phyloP scores from a whole-genome alignment of 345 rosid genomes.

The Diplotaxis tenuifolia region DNA sequence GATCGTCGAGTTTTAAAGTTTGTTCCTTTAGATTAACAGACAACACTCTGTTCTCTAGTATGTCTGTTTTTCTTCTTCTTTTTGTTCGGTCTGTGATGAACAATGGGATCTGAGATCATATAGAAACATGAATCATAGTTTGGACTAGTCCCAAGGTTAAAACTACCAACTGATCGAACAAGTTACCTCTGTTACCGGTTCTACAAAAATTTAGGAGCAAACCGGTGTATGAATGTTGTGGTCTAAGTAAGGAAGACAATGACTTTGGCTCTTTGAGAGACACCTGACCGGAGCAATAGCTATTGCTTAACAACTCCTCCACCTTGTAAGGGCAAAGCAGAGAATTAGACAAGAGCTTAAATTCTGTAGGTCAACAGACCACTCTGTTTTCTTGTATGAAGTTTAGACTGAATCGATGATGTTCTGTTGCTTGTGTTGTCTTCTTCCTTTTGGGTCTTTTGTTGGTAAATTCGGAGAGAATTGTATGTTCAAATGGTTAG shows the following conservation, averaged over 20 bases:
- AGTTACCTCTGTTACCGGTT: not conserved
- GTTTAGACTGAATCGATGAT: too few species aligned
- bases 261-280: slow-evolving; percentile 7
- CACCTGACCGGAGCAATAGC: slow-evolving; percentile 23
- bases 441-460: too few species aligned
- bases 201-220: not conserved
- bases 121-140: not conserved
- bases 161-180: not conserved
- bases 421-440: too few species aligned
- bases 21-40: too few species aligned
- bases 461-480: too few species aligned
- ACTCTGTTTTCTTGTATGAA: too few species aligned
- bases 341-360: too few species aligned
- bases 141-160: not conserved
- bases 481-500: too few species aligned
- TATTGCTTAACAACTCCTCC: not conserved
- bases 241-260: slow-evolving; percentile 15
- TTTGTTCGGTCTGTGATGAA: not conserved
- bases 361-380: too few species aligned
- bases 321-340: slow-evolving; percentile 11
- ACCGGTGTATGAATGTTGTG: not conserved
- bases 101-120: not conserved
- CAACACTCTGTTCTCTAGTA: not conserved
- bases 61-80: not conserved
- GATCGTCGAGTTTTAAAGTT: too few species aligned